phyloP scores from a whole-genome alignment of 2,329 filamentous ascomycete genomes.

The Stagonosporopsis vannaccii region DNA sequence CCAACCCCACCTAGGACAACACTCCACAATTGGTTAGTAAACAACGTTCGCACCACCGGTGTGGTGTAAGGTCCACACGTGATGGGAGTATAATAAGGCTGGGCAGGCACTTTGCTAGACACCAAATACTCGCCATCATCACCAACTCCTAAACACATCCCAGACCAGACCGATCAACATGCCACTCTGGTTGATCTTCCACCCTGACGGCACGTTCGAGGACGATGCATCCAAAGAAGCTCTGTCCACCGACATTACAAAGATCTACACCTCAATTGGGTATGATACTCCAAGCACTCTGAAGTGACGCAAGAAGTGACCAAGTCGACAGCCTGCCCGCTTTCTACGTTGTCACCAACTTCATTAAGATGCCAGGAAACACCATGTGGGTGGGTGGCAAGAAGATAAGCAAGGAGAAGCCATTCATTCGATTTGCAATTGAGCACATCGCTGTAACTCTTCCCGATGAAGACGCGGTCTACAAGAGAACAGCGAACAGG shows the following conservation, averaged over 20 bases:
- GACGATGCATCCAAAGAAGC: conserved; percentile 38
- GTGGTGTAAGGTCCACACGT: too few species aligned
- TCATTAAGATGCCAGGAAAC: conserved; percentile 36
- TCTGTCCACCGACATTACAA: conserved; percentile 47
- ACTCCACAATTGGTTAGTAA: not conserved
- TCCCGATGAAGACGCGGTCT: conserved; percentile 25
- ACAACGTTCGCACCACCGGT: not conserved
- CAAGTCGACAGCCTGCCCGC: conserved; percentile 39
- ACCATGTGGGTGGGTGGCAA: conserved; percentile 41
- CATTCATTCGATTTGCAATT: conserved; percentile 47
- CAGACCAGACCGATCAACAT: conserved; percentile 28
- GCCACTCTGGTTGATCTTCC: conserved; percentile 54
- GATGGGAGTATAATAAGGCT: not conserved
- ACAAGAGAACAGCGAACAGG: conserved; percentile 10
- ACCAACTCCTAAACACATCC: not conserved
- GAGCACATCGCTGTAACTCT: conserved; percentile 40
- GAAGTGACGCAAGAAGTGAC: not conserved
- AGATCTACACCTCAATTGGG: conserved; percentile 47
- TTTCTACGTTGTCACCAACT: conserved; percentile 54
- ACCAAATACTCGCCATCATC: not conserved
- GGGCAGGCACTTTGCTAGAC: not conserved
- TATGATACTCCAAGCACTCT: not conserved
- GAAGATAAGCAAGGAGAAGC: conserved; percentile 23
- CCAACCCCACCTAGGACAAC: not conserved
- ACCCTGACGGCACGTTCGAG: conserved; percentile 46